Evolutionary conservation across 192 early-diverging fungal genomes (phyloP).

Genomic region (Chytriomyces sp.): DNA sequence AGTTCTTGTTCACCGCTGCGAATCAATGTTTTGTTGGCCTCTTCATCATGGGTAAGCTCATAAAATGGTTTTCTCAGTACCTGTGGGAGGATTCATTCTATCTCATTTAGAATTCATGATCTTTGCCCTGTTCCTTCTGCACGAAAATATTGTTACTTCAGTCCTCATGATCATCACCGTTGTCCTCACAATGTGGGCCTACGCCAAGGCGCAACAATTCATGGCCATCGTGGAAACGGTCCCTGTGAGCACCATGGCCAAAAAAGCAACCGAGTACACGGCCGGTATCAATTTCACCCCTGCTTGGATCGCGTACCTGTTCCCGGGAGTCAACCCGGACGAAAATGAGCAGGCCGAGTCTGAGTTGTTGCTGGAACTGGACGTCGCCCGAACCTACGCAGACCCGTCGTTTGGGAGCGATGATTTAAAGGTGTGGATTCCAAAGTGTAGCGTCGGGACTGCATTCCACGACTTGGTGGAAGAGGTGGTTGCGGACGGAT

Average conservation of each 20-base stretch:
- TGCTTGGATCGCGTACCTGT: background rate
- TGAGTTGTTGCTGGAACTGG: background rate
- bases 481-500: background rate
- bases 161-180: constrained; percentile 47
- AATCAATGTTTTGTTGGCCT: constrained; percentile 45
- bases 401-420: background rate
- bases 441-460: background rate
- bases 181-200: constrained; percentile 51
- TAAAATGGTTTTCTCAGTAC: background rate
- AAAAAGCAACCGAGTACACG: background rate
- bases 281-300: background rate
- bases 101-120: constrained; percentile 63
- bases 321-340: background rate
- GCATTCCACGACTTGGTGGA: background rate
- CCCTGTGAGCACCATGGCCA: constrained; percentile 19
- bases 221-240: constrained; percentile 51
- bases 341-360: background rate
- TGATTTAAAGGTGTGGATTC: background rate
- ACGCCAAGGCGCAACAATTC: constrained; percentile 59
- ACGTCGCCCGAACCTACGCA: background rate
- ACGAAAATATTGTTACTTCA: constrained; percentile 46
- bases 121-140: constrained; percentile 71
- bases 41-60: constrained; percentile 51
- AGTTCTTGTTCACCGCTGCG: constrained; percentile 38
- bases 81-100: background rate